phyloP scores from a whole-genome alignment of 352 stramenopile species.

The Phytophthora chlamydospora region DNA sequence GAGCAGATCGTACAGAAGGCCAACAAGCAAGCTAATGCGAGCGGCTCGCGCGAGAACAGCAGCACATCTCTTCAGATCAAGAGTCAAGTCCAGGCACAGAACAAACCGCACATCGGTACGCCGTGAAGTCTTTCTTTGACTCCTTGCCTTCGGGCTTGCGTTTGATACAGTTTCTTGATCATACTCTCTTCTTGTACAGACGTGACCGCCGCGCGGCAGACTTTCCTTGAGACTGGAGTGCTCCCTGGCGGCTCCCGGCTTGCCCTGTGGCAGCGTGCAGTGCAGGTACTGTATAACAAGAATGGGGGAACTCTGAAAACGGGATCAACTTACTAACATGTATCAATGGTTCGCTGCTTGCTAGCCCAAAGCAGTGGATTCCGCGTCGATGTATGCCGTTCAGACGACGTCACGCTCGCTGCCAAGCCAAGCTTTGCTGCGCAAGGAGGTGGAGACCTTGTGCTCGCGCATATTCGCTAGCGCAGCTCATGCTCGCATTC shows the following conservation, averaged over 20 bases:
- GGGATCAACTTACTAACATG: not conserved
- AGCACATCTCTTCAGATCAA: slow-evolving; percentile 68
- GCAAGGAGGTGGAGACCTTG: slow-evolving; percentile 74
- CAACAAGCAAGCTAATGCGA: slow-evolving; percentile 43
- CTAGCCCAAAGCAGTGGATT: slow-evolving; percentile 40
- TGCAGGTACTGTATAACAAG: slow-evolving; percentile 43
- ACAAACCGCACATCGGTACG: slow-evolving; percentile 39
- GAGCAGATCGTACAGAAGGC: slow-evolving; percentile 68
- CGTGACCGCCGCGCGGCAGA: slow-evolving; percentile 29
- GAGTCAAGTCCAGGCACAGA: slow-evolving; percentile 48
- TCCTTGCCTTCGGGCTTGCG: not conserved
- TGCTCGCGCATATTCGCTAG: slow-evolving; percentile 72
- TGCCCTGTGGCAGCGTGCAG: slow-evolving; percentile 59
- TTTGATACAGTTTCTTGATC: slow-evolving; percentile 1
- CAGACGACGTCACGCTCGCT: slow-evolving; percentile 69
- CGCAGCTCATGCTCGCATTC: slow-evolving; percentile 47
- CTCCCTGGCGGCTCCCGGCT: slow-evolving; percentile 51
- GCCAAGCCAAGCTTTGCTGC: slow-evolving; percentile 54
- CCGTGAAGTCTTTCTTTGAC: not conserved
- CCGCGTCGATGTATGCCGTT: slow-evolving; percentile 73
- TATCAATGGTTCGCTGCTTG: not conserved
- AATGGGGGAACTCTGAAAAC: not conserved
- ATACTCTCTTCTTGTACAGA: slow-evolving; percentile 34
- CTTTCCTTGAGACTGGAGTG: slow-evolving; percentile 45
- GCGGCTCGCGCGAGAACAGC: slow-evolving; percentile 61